A percentile compares a stretch with the other conserved stretches of the same genome.
Evolutionary conservation across 2,329 filamentous ascomycete genomes (phyloP).

Genomic region (Tolypocladium ophioglossoides): DNA sequence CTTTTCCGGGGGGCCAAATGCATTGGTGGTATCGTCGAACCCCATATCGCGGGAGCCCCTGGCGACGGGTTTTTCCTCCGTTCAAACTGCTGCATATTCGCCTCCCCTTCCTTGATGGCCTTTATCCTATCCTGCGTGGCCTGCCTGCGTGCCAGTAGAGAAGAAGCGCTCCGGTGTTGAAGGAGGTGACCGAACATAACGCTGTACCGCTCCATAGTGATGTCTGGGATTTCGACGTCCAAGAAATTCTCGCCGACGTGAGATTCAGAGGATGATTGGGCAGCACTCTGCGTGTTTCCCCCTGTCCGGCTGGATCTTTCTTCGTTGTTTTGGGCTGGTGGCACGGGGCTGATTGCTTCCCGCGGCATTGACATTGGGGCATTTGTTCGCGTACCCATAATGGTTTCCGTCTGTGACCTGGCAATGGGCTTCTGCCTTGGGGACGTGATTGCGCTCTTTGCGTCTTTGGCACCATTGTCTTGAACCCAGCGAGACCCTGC

Average conservation of each 20-base stretch:
- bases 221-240: slow-evolving; percentile 68
- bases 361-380: background rate
- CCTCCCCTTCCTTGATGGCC: slow-evolving; percentile 21
- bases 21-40: slow-evolving; percentile 34
- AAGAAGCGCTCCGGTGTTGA: slow-evolving; percentile 26
- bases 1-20: slow-evolving; percentile 3
- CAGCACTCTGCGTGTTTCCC: background rate
- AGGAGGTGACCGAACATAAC: slow-evolving; percentile 83
- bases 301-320: background rate
- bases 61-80: slow-evolving; percentile 26
- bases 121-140: slow-evolving; percentile 48
- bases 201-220: slow-evolving; percentile 81
- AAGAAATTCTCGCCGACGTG: slow-evolving; percentile 31
- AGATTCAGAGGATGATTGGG: background rate
- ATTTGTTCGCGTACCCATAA: background rate
- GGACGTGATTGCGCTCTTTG: background rate
- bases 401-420: slow-evolving; percentile 1
- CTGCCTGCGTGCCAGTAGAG: slow-evolving; percentile 45
- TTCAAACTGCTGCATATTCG: slow-evolving; percentile 17
- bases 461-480: background rate
- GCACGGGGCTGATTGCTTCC: background rate
- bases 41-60: slow-evolving; percentile 7
- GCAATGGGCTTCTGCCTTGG: background rate
- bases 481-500: background rate
- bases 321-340: background rate